These are phyloP conservation scores for Kokia cookei DNA, from an alignment of 441 rosid species.

Conservation along the genomic window DNA sequence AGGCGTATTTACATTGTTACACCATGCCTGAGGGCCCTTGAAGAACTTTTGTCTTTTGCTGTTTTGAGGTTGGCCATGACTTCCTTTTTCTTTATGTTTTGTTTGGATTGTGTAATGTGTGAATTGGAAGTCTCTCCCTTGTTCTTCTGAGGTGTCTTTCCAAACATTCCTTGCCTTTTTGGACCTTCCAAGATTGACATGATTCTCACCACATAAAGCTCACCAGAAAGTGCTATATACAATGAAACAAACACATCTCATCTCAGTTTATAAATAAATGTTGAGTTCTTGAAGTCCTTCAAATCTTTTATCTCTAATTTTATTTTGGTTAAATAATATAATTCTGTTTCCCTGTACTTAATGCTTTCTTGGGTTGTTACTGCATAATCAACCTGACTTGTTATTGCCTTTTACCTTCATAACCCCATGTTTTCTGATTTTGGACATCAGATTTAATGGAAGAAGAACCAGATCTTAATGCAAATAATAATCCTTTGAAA, in stretches of 20 bases:
- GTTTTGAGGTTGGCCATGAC: background rate
- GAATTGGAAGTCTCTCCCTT: background rate
- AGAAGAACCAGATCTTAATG: constrained; percentile 39
- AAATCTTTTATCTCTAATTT: background rate
- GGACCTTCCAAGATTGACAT: background rate
- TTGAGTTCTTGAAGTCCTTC: background rate
- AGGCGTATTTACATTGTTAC: background rate
- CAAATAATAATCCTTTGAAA: constrained; percentile 38
- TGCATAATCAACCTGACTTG: background rate
- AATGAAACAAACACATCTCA: background rate
- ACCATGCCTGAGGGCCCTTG: background rate
- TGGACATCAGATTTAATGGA: constrained; percentile 42
- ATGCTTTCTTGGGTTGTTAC: no score
- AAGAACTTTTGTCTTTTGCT: background rate
- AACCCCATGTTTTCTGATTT: background rate
- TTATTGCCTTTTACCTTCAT: background rate
- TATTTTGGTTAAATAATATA: background rate
- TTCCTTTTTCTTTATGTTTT: background rate
- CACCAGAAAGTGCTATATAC: background rate
- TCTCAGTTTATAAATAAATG: background rate
- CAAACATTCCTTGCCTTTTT: background rate
- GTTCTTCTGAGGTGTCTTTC: background rate
- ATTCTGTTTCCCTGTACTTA: no score
- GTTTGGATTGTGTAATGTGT: background rate
- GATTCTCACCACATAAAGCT: background rate